A percentile compares a stretch with the other conserved stretches of the same genome.
Conservation (phyloP, 331 rosid genomes). For the Cydonia oblonga region DNA sequence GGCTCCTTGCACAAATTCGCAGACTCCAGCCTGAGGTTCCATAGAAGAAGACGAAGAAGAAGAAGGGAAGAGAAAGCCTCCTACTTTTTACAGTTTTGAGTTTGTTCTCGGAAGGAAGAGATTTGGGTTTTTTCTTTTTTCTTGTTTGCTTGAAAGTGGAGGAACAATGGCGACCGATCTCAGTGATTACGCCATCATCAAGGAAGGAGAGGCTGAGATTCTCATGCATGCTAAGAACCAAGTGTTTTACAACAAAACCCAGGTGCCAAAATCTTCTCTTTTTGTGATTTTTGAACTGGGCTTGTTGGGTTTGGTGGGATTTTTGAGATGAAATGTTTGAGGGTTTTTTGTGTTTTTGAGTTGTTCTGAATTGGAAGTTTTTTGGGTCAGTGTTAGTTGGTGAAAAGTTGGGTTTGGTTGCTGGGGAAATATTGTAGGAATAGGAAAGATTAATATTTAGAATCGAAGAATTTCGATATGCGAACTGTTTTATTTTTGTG, state of each 20-base stretch:
- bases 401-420: not conserved
- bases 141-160: slow-evolving; percentile 26
- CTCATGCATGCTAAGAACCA: slow-evolving; percentile 84
- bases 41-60: not conserved
- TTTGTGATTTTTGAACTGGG: not conserved
- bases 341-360: not conserved
- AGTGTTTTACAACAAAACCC: slow-evolving; percentile 84
- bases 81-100: not conserved
- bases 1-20: slow-evolving; percentile 8
- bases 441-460: not conserved
- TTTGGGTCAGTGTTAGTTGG: not conserved
- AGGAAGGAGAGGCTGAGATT: slow-evolving; percentile 99
- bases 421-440: not conserved
- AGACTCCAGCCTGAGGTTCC: not conserved
- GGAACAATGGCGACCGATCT: slow-evolving; percentile 52
- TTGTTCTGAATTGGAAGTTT: not conserved
- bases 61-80: not conserved
- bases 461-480: not conserved
- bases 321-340: not conserved
- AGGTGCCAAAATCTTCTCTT: slow-evolving; percentile 39
- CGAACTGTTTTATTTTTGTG: not conserved
- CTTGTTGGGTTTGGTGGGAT: not conserved
- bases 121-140: not conserved
- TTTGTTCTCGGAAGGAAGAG: not conserved
- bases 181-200: slow-evolving; percentile 55